These are phyloP conservation scores for Metschnikowia anglica DNA, from an alignment of 805 yeast genomes.

Conservation along the genomic window DNA sequence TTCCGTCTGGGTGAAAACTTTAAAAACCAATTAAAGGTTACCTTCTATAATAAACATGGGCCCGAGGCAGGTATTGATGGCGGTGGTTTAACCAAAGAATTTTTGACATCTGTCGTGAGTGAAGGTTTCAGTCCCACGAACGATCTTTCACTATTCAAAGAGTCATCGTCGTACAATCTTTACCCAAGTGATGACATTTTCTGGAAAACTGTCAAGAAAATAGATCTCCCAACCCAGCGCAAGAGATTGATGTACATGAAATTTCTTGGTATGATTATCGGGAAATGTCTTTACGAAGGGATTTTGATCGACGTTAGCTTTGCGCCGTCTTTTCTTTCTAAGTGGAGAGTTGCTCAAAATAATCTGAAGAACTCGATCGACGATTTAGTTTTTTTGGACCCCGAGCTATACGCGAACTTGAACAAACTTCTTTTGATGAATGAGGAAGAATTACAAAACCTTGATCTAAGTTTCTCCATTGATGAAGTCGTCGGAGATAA, in stretches of 20 bases:
- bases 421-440: constrained; percentile 58
- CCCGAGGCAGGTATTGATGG: constrained; percentile 97
- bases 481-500: constrained; percentile 46
- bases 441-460: constrained; percentile 52
- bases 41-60: constrained; percentile 61
- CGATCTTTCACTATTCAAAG: constrained; percentile 37
- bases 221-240: constrained; percentile 31
- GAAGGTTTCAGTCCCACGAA: constrained; percentile 57
- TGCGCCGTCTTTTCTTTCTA: constrained; percentile 78
- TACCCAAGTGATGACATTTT: constrained; percentile 69
- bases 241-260: constrained; percentile 36
- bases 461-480: constrained; percentile 68
- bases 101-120: constrained; percentile 66
- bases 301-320: constrained; percentile 79
- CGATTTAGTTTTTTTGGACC: constrained; percentile 72
- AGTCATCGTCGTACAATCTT: constrained; percentile 53
- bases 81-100: constrained; percentile 93
- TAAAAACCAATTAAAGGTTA: constrained; percentile 60
- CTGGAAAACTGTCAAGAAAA: constrained; percentile 29
- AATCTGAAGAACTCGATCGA: constrained; percentile 62
- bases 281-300: constrained; percentile 84
- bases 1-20: constrained; percentile 52
- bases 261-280: constrained; percentile 81
- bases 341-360: constrained; percentile 53
- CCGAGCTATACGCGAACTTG: constrained; percentile 61